These are phyloP conservation scores for Pyrenophora tritici-repentis DNA, from an alignment of 2,329 filamentous ascomycete genomes.

Conservation along the genomic window DNA sequence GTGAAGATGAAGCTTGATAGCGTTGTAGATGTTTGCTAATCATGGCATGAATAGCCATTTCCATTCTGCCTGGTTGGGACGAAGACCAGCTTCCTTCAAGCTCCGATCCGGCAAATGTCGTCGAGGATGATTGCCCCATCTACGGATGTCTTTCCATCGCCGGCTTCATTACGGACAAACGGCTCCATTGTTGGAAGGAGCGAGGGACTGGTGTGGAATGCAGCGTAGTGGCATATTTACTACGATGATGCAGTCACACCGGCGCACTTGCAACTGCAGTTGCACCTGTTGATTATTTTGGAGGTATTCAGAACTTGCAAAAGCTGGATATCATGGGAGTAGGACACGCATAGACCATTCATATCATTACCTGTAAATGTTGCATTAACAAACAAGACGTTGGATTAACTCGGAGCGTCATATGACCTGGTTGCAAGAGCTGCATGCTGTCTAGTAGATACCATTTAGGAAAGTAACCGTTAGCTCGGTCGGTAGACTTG, in stretches of 20 bases:
- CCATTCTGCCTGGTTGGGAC: slow-evolving; percentile 8
- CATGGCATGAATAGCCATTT: slow-evolving; percentile 5
- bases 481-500: too few relatives aligned
- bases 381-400: neutral
- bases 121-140: neutral
- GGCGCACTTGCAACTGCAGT: neutral
- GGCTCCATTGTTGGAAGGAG: neutral
- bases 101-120: neutral
- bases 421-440: too few relatives aligned
- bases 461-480: too few relatives aligned
- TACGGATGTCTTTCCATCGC: neutral
- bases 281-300: neutral
- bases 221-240: too few relatives aligned
- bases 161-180: neutral
- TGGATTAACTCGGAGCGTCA: too few relatives aligned
- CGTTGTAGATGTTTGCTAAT: slow-evolving; percentile 8
- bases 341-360: slow-evolving; percentile 7
- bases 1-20: slow-evolving; percentile 25
- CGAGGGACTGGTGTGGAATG: neutral
- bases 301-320: neutral
- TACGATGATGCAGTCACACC: neutral
- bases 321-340: slow-evolving; percentile 8
- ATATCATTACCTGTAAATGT: slow-evolving; percentile 1
- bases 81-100: slow-evolving; percentile 8
- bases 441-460: neutral